These are phyloP conservation scores for Arachis monticola DNA, from an alignment of 331 rosid genomes.

Conservation along the genomic window DNA sequence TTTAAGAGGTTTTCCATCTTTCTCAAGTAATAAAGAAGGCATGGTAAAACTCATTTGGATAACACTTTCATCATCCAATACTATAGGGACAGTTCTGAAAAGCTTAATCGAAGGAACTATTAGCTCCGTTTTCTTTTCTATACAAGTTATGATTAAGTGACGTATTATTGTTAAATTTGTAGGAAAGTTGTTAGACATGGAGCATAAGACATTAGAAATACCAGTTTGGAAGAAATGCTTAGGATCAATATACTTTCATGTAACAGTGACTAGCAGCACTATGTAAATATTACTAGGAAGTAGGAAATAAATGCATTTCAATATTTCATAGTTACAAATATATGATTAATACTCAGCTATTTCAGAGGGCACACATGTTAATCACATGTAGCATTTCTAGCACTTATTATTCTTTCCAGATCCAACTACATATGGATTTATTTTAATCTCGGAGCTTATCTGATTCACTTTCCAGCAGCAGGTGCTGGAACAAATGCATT, in stretches of 20 bases:
- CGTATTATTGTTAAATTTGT: neutral
- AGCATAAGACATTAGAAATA: too few species aligned
- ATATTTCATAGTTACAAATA: too few species aligned
- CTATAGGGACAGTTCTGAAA: constrained; percentile 18
- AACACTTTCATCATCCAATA: neutral
- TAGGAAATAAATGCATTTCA: too few species aligned
- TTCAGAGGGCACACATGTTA: too few species aligned
- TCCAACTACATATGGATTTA: constrained; percentile 39
- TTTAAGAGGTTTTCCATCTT: constrained; percentile 15
- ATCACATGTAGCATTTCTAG: too few species aligned
- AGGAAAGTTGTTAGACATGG: too few species aligned
- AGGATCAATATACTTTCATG: too few species aligned
- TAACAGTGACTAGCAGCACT: too few species aligned
- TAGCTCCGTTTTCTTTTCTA: neutral
- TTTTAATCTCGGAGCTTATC: constrained; percentile 45
- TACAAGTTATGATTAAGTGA: neutral
- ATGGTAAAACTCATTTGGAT: constrained; percentile 3
- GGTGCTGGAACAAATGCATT: constrained; percentile 70
- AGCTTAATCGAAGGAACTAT: constrained; percentile 10
- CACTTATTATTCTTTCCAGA: constrained; percentile 26
- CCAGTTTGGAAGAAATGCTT: too few species aligned
- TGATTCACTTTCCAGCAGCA: constrained; percentile 40
- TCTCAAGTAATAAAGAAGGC: neutral
- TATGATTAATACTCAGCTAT: too few species aligned
- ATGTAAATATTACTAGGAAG: too few species aligned